Evolutionary conservation across 225 moss, liverwort and hornwort genomes (phyloP), one percentile per base, ranked within the genome.

Genomic region (Marchantia paleacea): DNA sequence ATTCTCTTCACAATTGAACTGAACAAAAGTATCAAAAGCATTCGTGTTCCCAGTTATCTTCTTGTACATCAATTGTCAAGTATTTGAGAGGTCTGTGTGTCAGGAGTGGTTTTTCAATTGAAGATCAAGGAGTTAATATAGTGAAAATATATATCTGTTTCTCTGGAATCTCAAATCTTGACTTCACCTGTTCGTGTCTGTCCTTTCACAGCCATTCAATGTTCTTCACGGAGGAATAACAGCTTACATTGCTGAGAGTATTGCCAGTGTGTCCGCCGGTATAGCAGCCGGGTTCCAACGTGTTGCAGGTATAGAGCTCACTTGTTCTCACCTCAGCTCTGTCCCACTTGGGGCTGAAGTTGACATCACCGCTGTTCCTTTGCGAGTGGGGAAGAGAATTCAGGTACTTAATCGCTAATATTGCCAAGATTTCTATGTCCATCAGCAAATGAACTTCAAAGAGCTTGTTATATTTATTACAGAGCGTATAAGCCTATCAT

Each of bases 241-340:
- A 72, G 89, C 86, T 78, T 82, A 73, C 48, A 79, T 89, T 39
- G 89, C 89, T 51, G 89, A 89, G 69, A 84, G 61, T 72, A 30
- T 86, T 14, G 86, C 79, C 20, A 86, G 86, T 72, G 52, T 51
- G 47, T 78, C 81, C 48, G 86, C 72, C 15, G 9, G 18, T 6
- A 11, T 60, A 51, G 77, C 82, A 16, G 28, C 82, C 31, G 31
- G 57, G 10, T 75, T 54, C 24, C 53, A 79, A 20, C 82, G 92
- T 69, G 85, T 94, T 69, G 94, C 93, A 65, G 94, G 94, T 26
- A 52, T 97, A 68, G 97, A 95, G 76, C 65, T 97, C 4, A 88
- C 77, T 61, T 90, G 84, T 31, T 92, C 73, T 82, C 97, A 97
- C 63, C 78, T 97, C 68, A 80, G 88, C 61, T 85, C 93, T 30